Evolutionary conservation across 202 grass and related monocot species (phyloP), one percentile per base, ranked within the genome.

Genomic region (Bolboschoenoplectus hybrid): DNA sequence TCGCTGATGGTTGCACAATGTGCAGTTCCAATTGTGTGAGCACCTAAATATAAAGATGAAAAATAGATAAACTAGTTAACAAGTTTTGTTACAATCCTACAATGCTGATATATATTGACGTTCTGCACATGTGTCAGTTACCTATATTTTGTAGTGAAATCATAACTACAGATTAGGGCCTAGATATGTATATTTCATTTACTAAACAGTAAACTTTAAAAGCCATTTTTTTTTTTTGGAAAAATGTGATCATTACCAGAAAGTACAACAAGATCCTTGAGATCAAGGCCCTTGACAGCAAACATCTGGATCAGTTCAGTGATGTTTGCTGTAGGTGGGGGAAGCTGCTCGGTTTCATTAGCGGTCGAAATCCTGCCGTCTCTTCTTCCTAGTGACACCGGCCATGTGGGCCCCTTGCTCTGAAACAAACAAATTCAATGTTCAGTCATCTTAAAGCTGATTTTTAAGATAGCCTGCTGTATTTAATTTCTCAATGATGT

Each of bases 11-110:
- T 16, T 2, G 82, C 32, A 86, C 94, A 97, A 61, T 93, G 88
- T 0, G 91, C 77, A 6, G 82, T 91, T 41, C 94, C 91, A n/a
- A 97, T 86, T 16, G 94, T 88, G 86, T 97, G 94, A 3, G 84
- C 91, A 40, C 91, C 94, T 88, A 82, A 9, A 75, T 68, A 17
- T 26, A 57, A 61, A 61, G 13, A 58, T 16, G n/a, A 86, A 81
- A 17, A 19, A 11, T 17, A 66, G 80, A 1, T 79, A 49, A 36
- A 4, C 2, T 53, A 10, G 45, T 47, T 70, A 66, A 34, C 8
- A 36, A 26, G 26, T 26, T 26, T 26, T 26, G 26, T 26, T 26
- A 26, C 26, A 26, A 26, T 26, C 26, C 26, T 26, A 26, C 26
- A 26, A 26, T 26, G 26, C 26, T 26, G 26, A 26, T 26, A 26